These are phyloP conservation scores for Pseudogymnoascus sp. DNA, from an alignment of 2,329 filamentous ascomycete genomes.

Conservation along the genomic window DNA sequence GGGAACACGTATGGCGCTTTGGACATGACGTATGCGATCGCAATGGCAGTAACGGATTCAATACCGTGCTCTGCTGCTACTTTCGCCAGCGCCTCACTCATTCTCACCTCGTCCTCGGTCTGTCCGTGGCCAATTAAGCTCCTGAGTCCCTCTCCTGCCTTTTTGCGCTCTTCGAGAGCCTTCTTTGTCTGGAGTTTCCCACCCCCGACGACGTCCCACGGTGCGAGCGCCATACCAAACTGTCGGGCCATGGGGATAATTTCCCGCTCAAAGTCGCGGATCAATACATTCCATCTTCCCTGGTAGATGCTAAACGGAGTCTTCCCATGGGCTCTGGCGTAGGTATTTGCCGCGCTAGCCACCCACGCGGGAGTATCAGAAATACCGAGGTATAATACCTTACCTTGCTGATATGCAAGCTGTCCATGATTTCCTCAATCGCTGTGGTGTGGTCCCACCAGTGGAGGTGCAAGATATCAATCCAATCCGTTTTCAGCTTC, in stretches of 20 bases:
- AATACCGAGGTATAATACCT: constrained; percentile 61
- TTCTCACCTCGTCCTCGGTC: neutral
- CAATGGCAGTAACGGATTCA: constrained; percentile 51
- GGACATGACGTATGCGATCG: constrained; percentile 65
- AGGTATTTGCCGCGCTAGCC: constrained; percentile 58
- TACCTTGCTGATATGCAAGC: constrained; percentile 51
- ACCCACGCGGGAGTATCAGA: constrained; percentile 64
- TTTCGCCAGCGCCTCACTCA: constrained; percentile 34
- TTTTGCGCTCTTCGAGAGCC: constrained; percentile 31
- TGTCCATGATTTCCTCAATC: constrained; percentile 61
- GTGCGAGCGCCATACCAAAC: constrained; percentile 49
- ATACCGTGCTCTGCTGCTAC: constrained; percentile 51
- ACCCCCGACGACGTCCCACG: constrained; percentile 47
- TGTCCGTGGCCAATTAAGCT: constrained; percentile 41
- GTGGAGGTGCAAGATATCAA: constrained; percentile 46
- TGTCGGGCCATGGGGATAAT: constrained; percentile 50
- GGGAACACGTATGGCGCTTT: constrained; percentile 68
- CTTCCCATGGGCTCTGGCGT: constrained; percentile 61
- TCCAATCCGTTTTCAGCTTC: constrained; percentile 60
- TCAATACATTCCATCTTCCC: constrained; percentile 52
- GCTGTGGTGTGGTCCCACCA: constrained; percentile 48
- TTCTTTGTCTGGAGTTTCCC: constrained; percentile 40
- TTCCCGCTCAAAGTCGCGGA: constrained; percentile 58
- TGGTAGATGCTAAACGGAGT: constrained; percentile 63
- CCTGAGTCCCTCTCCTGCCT: constrained; percentile 20